Conservation (phyloP, 176 grass and related monocot genomes). For the Avena atlantica region DNA sequence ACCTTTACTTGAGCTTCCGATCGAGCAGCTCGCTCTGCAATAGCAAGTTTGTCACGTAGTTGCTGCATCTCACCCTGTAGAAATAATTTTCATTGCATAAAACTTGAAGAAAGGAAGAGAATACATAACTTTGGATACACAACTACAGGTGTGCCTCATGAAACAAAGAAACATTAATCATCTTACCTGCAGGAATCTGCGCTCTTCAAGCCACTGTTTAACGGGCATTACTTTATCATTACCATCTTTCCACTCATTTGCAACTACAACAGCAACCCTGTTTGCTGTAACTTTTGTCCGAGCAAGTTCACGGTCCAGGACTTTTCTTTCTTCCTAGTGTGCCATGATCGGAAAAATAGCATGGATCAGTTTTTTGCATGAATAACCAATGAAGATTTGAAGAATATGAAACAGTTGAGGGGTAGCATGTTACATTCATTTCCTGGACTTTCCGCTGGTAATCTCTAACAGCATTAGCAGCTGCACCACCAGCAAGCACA, state of each 20-base stretch:
- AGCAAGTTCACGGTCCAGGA: conserved; percentile 87
- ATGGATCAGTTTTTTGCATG: conserved; percentile 26
- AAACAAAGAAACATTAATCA: conserved; percentile 32
- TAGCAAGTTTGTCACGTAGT: conserved; percentile 87
- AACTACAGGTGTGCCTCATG: neutral
- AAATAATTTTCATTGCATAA: conserved; percentile 27
- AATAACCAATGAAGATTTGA: conserved; percentile 17
- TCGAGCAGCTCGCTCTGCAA: conserved; percentile 80
- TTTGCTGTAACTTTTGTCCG: conserved; percentile 92
- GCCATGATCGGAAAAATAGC: conserved; percentile 34
- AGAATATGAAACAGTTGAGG: neutral
- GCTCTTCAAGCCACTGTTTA: conserved; percentile 97
- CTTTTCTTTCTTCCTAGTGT: conserved; percentile 86
- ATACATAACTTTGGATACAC: neutral
- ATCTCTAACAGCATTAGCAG: conserved; percentile 97
- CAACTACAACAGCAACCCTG: conserved; percentile 91
- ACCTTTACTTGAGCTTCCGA: conserved; percentile 94
- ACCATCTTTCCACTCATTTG: conserved; percentile 98
- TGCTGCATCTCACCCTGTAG: conserved; percentile 97
- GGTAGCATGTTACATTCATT: conserved; percentile 78
- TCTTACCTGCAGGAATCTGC: conserved; percentile 92
- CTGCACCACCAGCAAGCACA: conserved; percentile 91
- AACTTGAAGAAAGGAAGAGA: conserved; percentile 6
- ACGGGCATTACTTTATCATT: conserved; percentile 99
- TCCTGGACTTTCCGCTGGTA: conserved; percentile 96